Conservation (phyloP, 2,329 filamentous ascomycete genomes). For the Penicillium sp. region DNA sequence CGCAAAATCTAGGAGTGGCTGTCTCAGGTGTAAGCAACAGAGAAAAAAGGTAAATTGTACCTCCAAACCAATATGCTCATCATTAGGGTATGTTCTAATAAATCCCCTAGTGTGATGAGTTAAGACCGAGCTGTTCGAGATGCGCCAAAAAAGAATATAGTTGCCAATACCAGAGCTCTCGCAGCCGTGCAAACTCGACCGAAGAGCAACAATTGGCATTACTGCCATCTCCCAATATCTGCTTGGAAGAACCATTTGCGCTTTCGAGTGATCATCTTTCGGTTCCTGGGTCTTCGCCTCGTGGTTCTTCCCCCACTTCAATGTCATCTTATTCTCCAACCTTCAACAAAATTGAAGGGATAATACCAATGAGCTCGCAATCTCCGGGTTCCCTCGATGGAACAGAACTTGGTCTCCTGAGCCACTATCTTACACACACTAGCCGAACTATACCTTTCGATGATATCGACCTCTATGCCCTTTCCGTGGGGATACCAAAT, state of each 20-base stretch:
- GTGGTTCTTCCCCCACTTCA: neutral
- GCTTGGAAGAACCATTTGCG: neutral
- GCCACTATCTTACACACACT: slow-evolving; percentile 50
- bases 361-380: neutral
- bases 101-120: slow-evolving; percentile 40
- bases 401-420: slow-evolving; percentile 43
- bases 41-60: slow-evolving; percentile 37
- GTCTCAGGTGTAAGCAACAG: slow-evolving; percentile 39
- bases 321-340: slow-evolving; percentile 1
- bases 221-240: neutral
- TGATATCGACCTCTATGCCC: slow-evolving; percentile 43
- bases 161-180: slow-evolving; percentile 34
- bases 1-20: slow-evolving; percentile 41
- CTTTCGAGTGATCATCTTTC: slow-evolving; percentile 12
- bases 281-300: slow-evolving; percentile 9
- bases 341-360: slow-evolving; percentile 2
- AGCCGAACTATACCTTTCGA: slow-evolving; percentile 43
- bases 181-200: neutral
- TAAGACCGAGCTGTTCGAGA: slow-evolving; percentile 38
- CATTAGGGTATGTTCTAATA: slow-evolving; percentile 14
- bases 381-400: slow-evolving; percentile 15
- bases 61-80: neutral
- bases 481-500: slow-evolving; percentile 50
- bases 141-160: slow-evolving; percentile 35
- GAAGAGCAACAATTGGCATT: neutral